Evolutionary conservation across 1,284 basidiomycete species (phyloP).

Genomic region (Entoloma clypeatum): DNA sequence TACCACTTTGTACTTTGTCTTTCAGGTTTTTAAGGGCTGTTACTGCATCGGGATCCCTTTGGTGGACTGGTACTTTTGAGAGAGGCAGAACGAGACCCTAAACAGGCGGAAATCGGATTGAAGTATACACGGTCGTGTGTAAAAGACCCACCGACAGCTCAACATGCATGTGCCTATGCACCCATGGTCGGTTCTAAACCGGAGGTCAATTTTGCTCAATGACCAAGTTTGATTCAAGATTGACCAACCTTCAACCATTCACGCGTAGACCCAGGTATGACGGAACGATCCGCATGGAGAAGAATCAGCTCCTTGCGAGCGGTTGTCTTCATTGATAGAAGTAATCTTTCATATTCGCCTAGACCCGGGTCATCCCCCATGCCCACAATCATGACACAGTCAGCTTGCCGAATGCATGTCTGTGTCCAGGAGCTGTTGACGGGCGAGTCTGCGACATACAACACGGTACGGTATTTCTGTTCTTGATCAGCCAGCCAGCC

Average conservation of each 20-base stretch:
- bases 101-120: conserved; percentile 1
- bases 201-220: no score
- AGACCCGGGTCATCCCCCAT: conserved; percentile 89
- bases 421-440: conserved; percentile 95
- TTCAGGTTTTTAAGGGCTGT: conserved; percentile 87
- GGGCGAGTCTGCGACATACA: conserved; percentile 92
- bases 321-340: conserved; percentile 95
- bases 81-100: conserved; percentile 65
- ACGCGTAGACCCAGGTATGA: conserved; percentile 88
- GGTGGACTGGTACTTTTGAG: conserved; percentile 50
- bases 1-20: conserved; percentile 85
- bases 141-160: conserved; percentile 67
- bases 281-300: conserved; percentile 88
- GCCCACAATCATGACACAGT: conserved; percentile 93
- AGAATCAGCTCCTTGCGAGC: conserved; percentile 96
- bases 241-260: conserved; percentile 87
- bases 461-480: conserved; percentile 84
- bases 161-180: conserved; percentile 89
- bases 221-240: no score
- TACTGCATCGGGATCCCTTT: conserved; percentile 86
- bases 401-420: conserved; percentile 94
- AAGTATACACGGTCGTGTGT: neutral
- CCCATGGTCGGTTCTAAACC: conserved; percentile 86
- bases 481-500: conserved; percentile 96
- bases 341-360: conserved; percentile 90